Percentiles rank a stretch among this genome's conserved stretches.
These are phyloP conservation scores for Entamoeba moshkovskii DNA, from an alignment of 208 protist species.

Conservation along the genomic window DNA sequence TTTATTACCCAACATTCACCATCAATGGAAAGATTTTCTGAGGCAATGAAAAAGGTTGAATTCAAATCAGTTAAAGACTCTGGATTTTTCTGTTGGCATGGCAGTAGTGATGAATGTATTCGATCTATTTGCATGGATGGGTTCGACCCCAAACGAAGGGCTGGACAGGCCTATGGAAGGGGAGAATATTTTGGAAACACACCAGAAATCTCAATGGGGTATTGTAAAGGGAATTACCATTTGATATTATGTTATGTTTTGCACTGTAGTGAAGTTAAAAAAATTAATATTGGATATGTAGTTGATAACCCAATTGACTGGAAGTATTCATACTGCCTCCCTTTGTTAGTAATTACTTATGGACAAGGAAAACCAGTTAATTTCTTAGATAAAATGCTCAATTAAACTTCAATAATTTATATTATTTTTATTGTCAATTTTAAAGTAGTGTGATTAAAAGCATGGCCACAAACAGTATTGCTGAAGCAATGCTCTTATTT, in stretches of 20 bases:
- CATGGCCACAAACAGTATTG: too few species aligned
- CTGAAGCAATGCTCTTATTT: too few species aligned
- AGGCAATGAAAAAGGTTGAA: not conserved
- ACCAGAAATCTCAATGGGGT: not conserved
- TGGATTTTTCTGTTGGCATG: not conserved
- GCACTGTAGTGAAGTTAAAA: not conserved
- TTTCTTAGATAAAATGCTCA: not conserved
- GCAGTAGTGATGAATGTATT: not conserved
- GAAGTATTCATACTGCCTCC: not conserved
- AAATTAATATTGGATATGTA: not conserved
- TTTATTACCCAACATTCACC: not conserved
- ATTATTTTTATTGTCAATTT: too few species aligned
- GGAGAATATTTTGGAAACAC: not conserved
- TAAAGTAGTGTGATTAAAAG: too few species aligned
- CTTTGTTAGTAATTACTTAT: not conserved
- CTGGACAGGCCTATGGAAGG: not conserved
- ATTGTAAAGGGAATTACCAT: not conserved
- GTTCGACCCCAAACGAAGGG: not conserved
- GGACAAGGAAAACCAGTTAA: not conserved
- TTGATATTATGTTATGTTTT: not conserved
- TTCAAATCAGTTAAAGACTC: not conserved
- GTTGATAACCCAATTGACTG: not conserved
- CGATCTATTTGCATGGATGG: not conserved
- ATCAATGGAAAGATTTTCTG: not conserved
- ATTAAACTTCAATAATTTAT: not conserved